Evolutionary conservation across 495 filamentous ascomycete species (phyloP).

Genomic region (Neurospora sp.): DNA sequence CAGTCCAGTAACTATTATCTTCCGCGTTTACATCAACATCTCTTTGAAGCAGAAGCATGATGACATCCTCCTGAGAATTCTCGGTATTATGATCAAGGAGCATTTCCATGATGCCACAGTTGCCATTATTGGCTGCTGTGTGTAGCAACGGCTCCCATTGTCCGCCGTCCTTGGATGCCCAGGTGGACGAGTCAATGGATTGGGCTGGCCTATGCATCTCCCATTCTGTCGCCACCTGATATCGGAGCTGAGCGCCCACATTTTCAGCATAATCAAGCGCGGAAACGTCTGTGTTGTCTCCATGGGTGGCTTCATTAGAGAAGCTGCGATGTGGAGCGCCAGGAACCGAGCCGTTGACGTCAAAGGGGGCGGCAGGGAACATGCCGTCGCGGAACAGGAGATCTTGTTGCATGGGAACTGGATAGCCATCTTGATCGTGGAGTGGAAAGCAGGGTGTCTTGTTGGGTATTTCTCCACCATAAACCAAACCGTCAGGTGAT

Average conservation of each 20-base stretch:
- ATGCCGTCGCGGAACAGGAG: neutral
- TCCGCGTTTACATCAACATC: neutral
- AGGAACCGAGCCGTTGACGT: neutral
- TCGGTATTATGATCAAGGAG: conserved; percentile 1
- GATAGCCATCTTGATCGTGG: neutral
- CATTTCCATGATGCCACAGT: conserved; percentile 2
- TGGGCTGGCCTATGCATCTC: neutral
- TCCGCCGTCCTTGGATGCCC: neutral
- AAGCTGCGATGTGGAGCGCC: neutral
- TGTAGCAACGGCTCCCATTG: conserved; percentile 2
- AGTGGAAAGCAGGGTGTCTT: neutral
- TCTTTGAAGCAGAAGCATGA: conserved; percentile 1
- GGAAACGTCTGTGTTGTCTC: neutral
- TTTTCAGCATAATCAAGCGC: neutral
- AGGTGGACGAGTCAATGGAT: neutral
- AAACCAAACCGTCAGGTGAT: neutral
- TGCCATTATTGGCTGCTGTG: conserved; percentile 1
- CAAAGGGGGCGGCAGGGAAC: neutral
- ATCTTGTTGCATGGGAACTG: neutral
- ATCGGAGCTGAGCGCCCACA: neutral
- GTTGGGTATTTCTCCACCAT: neutral
- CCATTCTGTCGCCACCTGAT: neutral
- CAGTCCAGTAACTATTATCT: neutral
- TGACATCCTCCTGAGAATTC: neutral
- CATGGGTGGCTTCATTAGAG: neutral